phyloP scores from a whole-genome alignment of 352 stramenopile species.

The Globisporangium middletonii region DNA sequence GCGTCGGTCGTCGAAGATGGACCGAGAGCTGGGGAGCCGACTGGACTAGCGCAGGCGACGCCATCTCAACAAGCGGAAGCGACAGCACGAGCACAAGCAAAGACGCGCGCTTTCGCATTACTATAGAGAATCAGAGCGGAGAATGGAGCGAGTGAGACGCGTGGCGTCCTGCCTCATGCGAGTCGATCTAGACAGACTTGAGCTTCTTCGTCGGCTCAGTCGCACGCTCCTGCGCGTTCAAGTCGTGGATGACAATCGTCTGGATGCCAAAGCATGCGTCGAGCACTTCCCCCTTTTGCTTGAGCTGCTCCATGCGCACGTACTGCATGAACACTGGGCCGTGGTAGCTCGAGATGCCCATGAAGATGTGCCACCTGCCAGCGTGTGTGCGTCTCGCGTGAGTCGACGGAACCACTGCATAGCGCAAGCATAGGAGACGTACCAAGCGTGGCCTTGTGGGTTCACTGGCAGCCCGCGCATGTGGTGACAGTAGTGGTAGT shows the following conservation, averaged over 20 bases:
- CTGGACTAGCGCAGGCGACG: not conserved
- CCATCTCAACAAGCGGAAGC: not conserved
- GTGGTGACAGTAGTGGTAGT: slow-evolving; percentile 74
- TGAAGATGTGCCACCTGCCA: slow-evolving; percentile 75
- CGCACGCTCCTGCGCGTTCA: not conserved
- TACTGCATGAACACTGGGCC: slow-evolving; percentile 85
- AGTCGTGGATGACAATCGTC: slow-evolving; percentile 50
- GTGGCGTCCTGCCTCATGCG: too few species aligned
- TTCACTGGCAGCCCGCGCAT: slow-evolving; percentile 59
- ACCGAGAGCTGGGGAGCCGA: not conserved
- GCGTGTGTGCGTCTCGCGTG: not conserved
- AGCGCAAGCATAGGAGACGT: slow-evolving; percentile 3
- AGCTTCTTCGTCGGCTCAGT: slow-evolving; percentile 1
- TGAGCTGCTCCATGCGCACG: slow-evolving; percentile 68
- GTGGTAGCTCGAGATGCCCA: slow-evolving; percentile 72
- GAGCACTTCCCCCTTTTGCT: slow-evolving; percentile 54
- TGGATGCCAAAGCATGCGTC: slow-evolving; percentile 54
- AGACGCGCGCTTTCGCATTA: too few species aligned
- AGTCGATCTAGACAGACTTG: slow-evolving; percentile 9
- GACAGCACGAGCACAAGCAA: not conserved
- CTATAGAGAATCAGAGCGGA: too few species aligned
- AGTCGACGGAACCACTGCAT: not conserved
- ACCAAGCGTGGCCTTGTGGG: slow-evolving; percentile 76
- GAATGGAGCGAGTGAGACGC: not conserved
- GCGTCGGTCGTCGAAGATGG: slow-evolving; percentile 3